phyloP scores from a whole-genome alignment of 176 grass and related monocot species.

The Aegilops longissima region DNA sequence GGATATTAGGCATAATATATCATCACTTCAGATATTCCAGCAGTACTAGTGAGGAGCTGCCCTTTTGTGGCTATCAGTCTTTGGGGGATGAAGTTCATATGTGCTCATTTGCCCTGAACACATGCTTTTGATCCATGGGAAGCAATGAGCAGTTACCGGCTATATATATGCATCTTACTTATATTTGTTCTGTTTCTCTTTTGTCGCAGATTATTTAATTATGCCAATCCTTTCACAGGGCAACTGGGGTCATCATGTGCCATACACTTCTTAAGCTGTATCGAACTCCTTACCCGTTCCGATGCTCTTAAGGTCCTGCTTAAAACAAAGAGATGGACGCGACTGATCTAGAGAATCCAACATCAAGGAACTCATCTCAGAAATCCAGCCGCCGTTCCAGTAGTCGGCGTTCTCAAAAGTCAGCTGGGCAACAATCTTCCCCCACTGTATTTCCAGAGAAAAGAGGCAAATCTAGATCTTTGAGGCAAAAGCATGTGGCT shows the following conservation, averaged over 20 bases:
- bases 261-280: conserved; percentile 3
- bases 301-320: conserved; percentile 33
- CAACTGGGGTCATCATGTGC: conserved; percentile 33
- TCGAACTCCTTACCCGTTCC: not conserved
- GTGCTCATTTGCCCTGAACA: not conserved
- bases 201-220: conserved; percentile 27
- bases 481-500: conserved; percentile 48
- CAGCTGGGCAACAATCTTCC: conserved; percentile 70
- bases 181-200: conserved; percentile 7
- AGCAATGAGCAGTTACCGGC: not conserved
- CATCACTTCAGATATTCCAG: not conserved
- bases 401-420: conserved; percentile 56
- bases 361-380: conserved; percentile 57
- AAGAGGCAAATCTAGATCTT: conserved; percentile 64
- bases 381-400: conserved; percentile 64
- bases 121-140: not conserved
- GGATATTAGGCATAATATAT: not conserved
- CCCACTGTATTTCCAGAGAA: conserved; percentile 82
- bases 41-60: not conserved
- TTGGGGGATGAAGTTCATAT: not conserved
- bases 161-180: not conserved
- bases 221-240: conserved; percentile 30
- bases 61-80: not conserved
- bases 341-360: conserved; percentile 54
- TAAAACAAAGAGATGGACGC: conserved; percentile 59